A percentile compares a stretch with the other conserved stretches of the same genome.
Conservation (phyloP, 2,329 filamentous ascomycete species). For the Simplicillium sp. region DNA sequence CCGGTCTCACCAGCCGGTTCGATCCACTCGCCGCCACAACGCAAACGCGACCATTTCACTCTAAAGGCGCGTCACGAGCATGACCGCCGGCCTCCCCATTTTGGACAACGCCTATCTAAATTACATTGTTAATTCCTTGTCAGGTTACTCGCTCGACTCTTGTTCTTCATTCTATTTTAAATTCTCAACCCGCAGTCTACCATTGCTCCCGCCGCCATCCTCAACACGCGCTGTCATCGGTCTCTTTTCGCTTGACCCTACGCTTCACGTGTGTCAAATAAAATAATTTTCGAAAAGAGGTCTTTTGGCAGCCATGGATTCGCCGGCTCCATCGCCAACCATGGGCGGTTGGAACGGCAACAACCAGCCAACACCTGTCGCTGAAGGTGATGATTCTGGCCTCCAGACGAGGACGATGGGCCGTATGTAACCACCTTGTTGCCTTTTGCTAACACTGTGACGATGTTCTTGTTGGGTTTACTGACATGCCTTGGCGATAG, state of each 20-base stretch:
- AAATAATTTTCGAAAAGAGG: no score
- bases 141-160: no score
- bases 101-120: conserved; percentile 12
- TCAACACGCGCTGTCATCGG: no score
- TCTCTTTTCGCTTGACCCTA: conserved; percentile 2
- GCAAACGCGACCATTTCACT: conserved; percentile 9
- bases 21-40: conserved; percentile 22
- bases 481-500: conserved; percentile 32
- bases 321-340: conserved; percentile 23
- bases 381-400: conserved; percentile 32
- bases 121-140: no score
- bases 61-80: conserved; percentile 26
- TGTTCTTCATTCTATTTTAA: no score
- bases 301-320: conserved; percentile 24
- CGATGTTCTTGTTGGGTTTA: conserved; percentile 8
- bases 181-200: conserved; percentile 1
- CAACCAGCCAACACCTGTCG: conserved; percentile 17
- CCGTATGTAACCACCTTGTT: conserved; percentile 38
- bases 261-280: not conserved
- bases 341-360: conserved; percentile 21
- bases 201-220: conserved; percentile 1
- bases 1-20: conserved; percentile 9
- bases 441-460: conserved; percentile 10
- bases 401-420: conserved; percentile 56
- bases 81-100: conserved; percentile 25